Base-by-base conservation (phyloP, 352 stramenopile genomes). In the Elongisporangium undulatum region DNA sequence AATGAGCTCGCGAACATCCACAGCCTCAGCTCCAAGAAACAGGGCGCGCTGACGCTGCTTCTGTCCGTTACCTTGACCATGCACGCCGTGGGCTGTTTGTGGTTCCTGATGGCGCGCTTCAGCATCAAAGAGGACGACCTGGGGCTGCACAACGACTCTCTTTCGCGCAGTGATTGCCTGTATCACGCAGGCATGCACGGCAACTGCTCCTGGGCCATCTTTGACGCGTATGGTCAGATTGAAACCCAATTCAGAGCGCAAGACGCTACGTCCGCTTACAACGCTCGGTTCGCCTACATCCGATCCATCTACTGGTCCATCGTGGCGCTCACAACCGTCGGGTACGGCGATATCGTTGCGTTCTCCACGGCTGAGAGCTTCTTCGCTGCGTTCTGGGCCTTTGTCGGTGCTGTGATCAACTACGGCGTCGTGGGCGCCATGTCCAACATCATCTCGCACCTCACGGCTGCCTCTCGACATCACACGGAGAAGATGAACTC, bases 141-240 rank as follows among this genome's bases (percentile, higher is more conserved):
- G 26, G 55, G 68, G 23, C 57, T 62, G 0, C 70, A 70, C 22
- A 19, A 52, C 0, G 62, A 71, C 6, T 53, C 23, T 16, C 48
- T 87, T 19, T 81, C 81, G 0, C 72, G 79, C 12, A 60, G 72
- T 38, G 61, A 61, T 1, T 91, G 81, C 56, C 57, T 91, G 1
- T 66, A 63, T 1, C 63, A 80, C 51, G 79, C 77, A 4, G 75
- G 72, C 2, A 59, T 77, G 3, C 49, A 78, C 19, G 62, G 68
- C 0, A 93, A 93, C 60, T 93, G 83, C 51, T 91, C 83, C 0
- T 93, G 83, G 83, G 82, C 68, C 8, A 49, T 91, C 24, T 87
- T 82, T 50, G 83, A 93, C 49, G 72, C 75, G 0, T 89, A 92
- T 53, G 75, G 75, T 0, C 78, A 90, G 45, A 78, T 90, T 10